A percentile compares a stretch with the other conserved stretches of the same genome.
Conservation (phyloP, 1,284 basidiomycete genomes). For the Xerocomus minutiporus region DNA sequence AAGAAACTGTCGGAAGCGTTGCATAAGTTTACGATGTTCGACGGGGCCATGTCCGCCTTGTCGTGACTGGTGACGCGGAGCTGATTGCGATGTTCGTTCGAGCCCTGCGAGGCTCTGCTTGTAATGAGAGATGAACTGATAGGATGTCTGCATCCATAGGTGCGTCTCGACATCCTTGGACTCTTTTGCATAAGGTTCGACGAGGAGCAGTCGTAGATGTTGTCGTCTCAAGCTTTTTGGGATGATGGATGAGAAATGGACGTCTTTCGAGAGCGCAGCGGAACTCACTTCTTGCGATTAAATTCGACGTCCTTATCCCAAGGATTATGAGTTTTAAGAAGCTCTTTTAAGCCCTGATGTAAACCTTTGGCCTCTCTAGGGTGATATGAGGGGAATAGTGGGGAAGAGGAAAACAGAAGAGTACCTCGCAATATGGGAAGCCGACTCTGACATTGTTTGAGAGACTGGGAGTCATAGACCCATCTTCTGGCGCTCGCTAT, state of each 20-base stretch:
- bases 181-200: constrained; percentile 70
- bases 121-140: constrained; percentile 80
- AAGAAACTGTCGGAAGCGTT: constrained; percentile 83
- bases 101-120: constrained; percentile 70
- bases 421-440: constrained; percentile 27
- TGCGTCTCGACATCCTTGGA: constrained; percentile 78
- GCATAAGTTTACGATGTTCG: constrained; percentile 80
- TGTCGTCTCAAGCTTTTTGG: constrained; percentile 64
- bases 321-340: constrained; percentile 67
- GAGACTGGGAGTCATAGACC: constrained; percentile 14
- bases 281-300: constrained; percentile 72
- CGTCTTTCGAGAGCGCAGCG: background rate
- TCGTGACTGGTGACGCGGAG: constrained; percentile 42
- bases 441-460: constrained; percentile 29
- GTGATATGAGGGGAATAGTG: constrained; percentile 7
- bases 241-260: constrained; percentile 2
- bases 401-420: background rate
- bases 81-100: constrained; percentile 55
- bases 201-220: constrained; percentile 71
- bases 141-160: constrained; percentile 91
- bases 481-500: constrained; percentile 20
- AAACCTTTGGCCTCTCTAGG: constrained; percentile 66
- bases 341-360: constrained; percentile 64
- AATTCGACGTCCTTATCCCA: constrained; percentile 83
- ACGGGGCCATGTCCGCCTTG: constrained; percentile 51